These are phyloP conservation scores for Elsinoe perseae DNA, from an alignment of 2,329 filamentous ascomycete species.

Conservation along the genomic window DNA sequence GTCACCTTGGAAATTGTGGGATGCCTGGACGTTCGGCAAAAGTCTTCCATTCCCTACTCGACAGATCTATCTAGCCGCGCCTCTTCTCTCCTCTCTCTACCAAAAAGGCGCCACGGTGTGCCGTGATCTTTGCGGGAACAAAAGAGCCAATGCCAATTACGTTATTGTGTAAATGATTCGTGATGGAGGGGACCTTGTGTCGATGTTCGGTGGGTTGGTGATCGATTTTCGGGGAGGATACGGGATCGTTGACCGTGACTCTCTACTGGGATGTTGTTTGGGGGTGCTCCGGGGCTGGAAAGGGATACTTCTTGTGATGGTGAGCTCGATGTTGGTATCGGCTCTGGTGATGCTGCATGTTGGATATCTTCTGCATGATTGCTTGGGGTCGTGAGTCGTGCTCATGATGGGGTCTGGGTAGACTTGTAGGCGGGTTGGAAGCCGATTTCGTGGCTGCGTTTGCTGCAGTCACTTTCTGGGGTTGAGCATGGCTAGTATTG, in stretches of 20 bases:
- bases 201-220: background rate
- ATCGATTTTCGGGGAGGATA: background rate
- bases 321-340: constrained; percentile 13
- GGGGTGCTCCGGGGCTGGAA: background rate
- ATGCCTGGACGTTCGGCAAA: too few species aligned
- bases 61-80: constrained; percentile 1
- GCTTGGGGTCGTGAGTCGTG: background rate
- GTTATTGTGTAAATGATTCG: background rate
- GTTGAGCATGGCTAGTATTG: too few species aligned
- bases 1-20: too few species aligned
- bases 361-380: constrained; percentile 12
- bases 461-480: background rate
- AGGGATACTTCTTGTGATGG: background rate
- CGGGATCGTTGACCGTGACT: background rate
- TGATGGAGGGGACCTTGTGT: background rate
- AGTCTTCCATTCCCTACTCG: background rate
- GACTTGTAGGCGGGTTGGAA: background rate
- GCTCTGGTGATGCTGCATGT: constrained; percentile 10
- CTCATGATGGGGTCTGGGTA: background rate
- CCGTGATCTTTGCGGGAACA: background rate
- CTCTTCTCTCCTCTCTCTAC: background rate
- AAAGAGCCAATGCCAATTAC: background rate
- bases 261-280: background rate
- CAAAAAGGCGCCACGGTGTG: background rate
- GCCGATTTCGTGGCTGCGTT: background rate